These are phyloP conservation scores for Cupressus sempervirens DNA, from an alignment of 75 land plant genomes.

Conservation along the genomic window DNA sequence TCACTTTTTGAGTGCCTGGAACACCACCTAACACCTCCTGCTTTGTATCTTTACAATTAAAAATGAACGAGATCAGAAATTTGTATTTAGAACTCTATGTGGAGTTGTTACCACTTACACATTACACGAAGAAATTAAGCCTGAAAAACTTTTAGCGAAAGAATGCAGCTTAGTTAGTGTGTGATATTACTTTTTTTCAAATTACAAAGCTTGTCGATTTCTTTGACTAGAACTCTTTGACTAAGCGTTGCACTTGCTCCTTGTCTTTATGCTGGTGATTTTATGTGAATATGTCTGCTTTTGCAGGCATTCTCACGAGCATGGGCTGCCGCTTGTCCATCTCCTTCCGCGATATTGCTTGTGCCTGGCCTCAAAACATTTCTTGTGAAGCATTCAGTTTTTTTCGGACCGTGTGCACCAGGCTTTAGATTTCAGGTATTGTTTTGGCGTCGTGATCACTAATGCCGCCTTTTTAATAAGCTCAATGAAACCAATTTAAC, in stretches of 20 bases:
- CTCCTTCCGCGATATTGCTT: neutral
- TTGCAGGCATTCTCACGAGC: constrained; percentile 3
- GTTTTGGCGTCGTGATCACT: neutral
- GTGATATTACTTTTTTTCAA: too few species aligned
- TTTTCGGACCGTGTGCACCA: neutral
- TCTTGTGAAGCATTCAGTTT: constrained; percentile 8
- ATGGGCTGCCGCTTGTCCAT: constrained; percentile 1
- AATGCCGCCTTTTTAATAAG: too few species aligned
- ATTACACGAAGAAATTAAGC: too few species aligned
- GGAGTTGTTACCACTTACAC: too few species aligned
- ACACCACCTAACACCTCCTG: neutral
- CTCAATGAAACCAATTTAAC: neutral
- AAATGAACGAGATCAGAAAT: neutral
- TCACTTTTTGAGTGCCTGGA: neutral
- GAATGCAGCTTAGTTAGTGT: too few species aligned
- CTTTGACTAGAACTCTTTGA: too few species aligned
- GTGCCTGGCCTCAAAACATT: neutral
- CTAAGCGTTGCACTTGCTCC: neutral
- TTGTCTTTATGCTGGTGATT: neutral
- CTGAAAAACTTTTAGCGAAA: too few species aligned
- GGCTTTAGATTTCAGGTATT: constrained; percentile 3
- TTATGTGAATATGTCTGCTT: neutral
- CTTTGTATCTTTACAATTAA: too few species aligned
- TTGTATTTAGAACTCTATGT: neutral
- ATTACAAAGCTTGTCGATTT: too few species aligned